Evolutionary conservation across 2,329 filamentous ascomycete species (phyloP).

Genomic region (Paramyrothecium sp.): DNA sequence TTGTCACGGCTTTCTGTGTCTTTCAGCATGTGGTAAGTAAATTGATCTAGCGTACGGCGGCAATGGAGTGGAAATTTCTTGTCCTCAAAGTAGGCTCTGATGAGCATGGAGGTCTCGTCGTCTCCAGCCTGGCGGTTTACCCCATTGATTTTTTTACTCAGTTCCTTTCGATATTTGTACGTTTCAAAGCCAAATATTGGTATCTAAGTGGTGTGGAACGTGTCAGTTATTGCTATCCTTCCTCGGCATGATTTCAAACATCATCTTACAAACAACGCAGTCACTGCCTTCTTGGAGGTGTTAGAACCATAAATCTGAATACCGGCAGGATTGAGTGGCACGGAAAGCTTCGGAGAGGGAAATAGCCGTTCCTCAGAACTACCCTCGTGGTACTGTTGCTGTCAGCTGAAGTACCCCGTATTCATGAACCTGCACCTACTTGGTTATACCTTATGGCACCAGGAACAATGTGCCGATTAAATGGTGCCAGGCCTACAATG

Average conservation of each 20-base stretch:
- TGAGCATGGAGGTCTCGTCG: not conserved
- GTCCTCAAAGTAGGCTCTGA: not conserved
- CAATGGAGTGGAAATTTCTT: not conserved
- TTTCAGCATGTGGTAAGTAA: not conserved
- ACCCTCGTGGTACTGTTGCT: not conserved
- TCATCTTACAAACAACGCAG: not conserved
- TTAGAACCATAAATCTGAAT: not conserved
- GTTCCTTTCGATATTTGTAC: not conserved
- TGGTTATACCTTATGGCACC: not conserved
- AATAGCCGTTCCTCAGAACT: not conserved
- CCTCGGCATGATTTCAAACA: not conserved
- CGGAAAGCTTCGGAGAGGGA: not conserved
- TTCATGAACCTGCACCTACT: not conserved
- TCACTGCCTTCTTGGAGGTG: not conserved
- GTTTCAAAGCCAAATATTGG: not conserved
- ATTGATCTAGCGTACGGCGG: not conserved
- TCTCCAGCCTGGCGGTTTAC: not conserved
- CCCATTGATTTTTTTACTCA: not conserved
- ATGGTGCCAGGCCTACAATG: not conserved
- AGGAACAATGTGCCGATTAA: not conserved
- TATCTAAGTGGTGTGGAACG: not conserved
- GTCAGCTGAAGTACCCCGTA: not conserved
- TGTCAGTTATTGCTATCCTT: not conserved
- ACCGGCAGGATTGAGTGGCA: not conserved
- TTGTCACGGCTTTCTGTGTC: not conserved